These are phyloP conservation scores for Xylariaceae sp. DNA, from an alignment of 2,329 filamentous ascomycete species.

Conservation along the genomic window DNA sequence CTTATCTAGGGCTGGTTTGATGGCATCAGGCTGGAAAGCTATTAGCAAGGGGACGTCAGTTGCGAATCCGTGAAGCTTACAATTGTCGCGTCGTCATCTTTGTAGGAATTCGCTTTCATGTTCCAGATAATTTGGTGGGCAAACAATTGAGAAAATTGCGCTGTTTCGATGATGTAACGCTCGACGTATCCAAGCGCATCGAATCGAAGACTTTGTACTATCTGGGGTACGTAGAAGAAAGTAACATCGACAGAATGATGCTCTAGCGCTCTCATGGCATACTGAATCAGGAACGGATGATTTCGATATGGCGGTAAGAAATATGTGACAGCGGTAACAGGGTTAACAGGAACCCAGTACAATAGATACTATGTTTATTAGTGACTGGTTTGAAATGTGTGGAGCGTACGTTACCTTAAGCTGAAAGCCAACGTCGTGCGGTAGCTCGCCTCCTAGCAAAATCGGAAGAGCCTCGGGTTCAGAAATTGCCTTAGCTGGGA, in stretches of 20 bases:
- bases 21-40: constrained; percentile 70
- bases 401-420: constrained; percentile 64
- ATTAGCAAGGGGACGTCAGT: constrained; percentile 22
- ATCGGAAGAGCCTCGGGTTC: constrained; percentile 84
- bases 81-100: constrained; percentile 89
- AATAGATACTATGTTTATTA: constrained; percentile 70
- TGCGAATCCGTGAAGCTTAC: constrained; percentile 49
- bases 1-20: constrained; percentile 90
- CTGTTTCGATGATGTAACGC: constrained; percentile 94
- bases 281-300: constrained; percentile 92
- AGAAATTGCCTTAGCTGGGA: constrained; percentile 78
- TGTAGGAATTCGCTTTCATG: constrained; percentile 99
- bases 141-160: constrained; percentile 96
- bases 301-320: constrained; percentile 91
- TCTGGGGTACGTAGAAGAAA: constrained; percentile 98
- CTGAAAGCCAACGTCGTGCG: constrained; percentile 78
- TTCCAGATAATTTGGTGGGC: constrained; percentile 99
- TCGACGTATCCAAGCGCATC: constrained; percentile 94
- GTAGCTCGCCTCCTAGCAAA: constrained; percentile 75
- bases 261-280: constrained; percentile 92
- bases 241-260: constrained; percentile 95
- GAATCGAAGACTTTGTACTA: constrained; percentile 92
- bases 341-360: constrained; percentile 91
- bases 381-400: constrained; percentile 8
- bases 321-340: constrained; percentile 88